Conservation (phyloP, 495 filamentous ascomycete species). For the Podospora fimiseda region DNA sequence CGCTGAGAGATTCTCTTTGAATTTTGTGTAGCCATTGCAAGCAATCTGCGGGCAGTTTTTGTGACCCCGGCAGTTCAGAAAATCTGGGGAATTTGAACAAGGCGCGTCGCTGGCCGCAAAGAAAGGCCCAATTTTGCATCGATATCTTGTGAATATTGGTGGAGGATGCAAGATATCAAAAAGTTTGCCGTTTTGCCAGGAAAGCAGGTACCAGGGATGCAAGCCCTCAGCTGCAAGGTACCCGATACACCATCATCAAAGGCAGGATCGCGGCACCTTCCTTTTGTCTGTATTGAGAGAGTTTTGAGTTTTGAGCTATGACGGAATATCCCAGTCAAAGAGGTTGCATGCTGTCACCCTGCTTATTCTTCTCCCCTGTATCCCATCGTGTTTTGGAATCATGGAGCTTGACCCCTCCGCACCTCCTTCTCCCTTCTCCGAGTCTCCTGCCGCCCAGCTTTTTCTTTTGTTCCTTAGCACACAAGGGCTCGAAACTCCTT, state of each 20-base stretch:
- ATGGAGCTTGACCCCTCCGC: conserved; percentile 29
- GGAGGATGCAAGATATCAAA: too few relatives aligned
- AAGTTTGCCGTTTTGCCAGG: background rate
- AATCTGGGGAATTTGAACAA: conserved; percentile 4
- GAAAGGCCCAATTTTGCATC: background rate
- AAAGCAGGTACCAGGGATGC: background rate
- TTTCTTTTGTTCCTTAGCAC: conserved; percentile 2
- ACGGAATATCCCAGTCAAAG: too few relatives aligned
- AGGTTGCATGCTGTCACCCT: too few relatives aligned
- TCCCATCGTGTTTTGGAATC: conserved; percentile 41
- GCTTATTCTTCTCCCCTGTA: conserved; percentile 20
- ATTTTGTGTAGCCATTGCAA: too few relatives aligned
- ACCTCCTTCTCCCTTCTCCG: conserved; percentile 24
- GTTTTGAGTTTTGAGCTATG: too few relatives aligned
- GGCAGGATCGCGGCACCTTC: background rate
- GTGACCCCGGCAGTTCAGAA: background rate
- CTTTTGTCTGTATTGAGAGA: too few relatives aligned
- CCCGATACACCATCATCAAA: background rate
- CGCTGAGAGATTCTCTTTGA: conserved; percentile 5
- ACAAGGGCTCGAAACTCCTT: conserved; percentile 26
- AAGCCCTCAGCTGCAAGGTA: conserved; percentile 5
- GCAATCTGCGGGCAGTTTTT: background rate
- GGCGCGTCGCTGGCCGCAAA: conserved; percentile 10
- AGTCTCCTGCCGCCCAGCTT: conserved; percentile 16
- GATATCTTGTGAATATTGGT: background rate